phyloP scores from a whole-genome alignment of 352 stramenopile species.

The Phytophthora constricta region DNA sequence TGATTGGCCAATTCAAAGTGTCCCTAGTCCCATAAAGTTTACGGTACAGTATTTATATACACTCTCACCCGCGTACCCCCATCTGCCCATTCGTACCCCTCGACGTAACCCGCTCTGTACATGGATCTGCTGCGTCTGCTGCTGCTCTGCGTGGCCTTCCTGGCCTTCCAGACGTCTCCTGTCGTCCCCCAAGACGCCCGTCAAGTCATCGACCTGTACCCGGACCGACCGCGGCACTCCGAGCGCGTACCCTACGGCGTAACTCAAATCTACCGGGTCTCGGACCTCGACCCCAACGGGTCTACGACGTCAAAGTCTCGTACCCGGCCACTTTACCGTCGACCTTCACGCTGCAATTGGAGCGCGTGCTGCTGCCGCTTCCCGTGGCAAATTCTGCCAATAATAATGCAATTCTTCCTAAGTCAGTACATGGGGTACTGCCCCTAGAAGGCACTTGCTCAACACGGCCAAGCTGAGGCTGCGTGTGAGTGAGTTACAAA shows the following conservation, averaged over 20 bases:
- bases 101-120: neutral
- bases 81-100: too few species aligned
- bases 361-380: constrained; percentile 42
- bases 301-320: constrained; percentile 86
- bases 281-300: constrained; percentile 44
- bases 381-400: constrained; percentile 15
- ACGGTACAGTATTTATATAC: too few species aligned
- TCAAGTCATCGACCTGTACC: constrained; percentile 41
- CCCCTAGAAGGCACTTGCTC: constrained; percentile 46
- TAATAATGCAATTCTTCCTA: constrained; percentile 15
- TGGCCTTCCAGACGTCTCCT: neutral
- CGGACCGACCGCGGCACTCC: constrained; percentile 45
- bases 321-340: constrained; percentile 69
- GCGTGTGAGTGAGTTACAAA: constrained; percentile 48
- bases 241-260: constrained; percentile 53
- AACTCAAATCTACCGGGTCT: constrained; percentile 61
- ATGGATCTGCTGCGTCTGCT: neutral
- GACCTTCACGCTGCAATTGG: constrained; percentile 55
- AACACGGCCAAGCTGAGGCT: constrained; percentile 79
- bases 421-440: constrained; percentile 22
- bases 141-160: constrained; percentile 15
- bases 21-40: too few species aligned
- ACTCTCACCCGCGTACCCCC: too few species aligned
- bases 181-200: neutral
- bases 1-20: too few species aligned